Percentiles rank a stretch among this genome's conserved stretches.
Conservation (phyloP, 192 early-diverging fungal species). For the Linnemannia elongata region DNA sequence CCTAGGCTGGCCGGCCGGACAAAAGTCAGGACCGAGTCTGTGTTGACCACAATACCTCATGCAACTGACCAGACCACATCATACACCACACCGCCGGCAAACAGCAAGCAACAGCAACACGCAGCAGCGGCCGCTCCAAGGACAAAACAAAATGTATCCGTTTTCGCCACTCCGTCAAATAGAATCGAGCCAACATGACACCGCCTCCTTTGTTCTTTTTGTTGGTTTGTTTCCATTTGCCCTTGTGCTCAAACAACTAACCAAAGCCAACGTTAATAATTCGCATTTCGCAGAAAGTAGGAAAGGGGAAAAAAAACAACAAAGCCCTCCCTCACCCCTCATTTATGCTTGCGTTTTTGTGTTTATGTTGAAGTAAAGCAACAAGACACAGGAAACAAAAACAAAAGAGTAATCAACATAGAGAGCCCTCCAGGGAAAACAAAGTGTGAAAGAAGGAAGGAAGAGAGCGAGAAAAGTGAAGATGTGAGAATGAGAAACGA, state of each 20-base stretch:
- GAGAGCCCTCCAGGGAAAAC: neutral
- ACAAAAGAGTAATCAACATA: neutral
- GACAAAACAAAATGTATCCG: neutral
- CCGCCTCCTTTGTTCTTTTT: neutral
- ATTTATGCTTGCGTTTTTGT: neutral
- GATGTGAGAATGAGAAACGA: neutral
- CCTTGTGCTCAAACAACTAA: conserved; percentile 1
- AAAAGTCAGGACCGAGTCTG: no score
- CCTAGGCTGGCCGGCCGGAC: no score
- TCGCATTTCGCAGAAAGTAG: neutral
- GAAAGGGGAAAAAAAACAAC: neutral
- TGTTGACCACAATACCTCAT: no score
- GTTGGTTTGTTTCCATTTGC: neutral
- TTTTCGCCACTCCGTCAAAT: neutral
- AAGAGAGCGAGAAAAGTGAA: neutral
- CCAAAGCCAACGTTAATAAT: conserved; percentile 8
- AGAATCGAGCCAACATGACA: neutral
- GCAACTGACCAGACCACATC: no score
- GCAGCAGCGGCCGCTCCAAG: no score
- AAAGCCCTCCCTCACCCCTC: neutral
- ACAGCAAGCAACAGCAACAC: no score
- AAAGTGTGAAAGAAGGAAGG: neutral
- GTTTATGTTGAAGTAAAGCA: neutral
- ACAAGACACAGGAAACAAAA: neutral
- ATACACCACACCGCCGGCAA: no score